Base-by-base conservation (phyloP, 2,329 filamentous ascomycete species). In the Clonostachys solani region DNA sequence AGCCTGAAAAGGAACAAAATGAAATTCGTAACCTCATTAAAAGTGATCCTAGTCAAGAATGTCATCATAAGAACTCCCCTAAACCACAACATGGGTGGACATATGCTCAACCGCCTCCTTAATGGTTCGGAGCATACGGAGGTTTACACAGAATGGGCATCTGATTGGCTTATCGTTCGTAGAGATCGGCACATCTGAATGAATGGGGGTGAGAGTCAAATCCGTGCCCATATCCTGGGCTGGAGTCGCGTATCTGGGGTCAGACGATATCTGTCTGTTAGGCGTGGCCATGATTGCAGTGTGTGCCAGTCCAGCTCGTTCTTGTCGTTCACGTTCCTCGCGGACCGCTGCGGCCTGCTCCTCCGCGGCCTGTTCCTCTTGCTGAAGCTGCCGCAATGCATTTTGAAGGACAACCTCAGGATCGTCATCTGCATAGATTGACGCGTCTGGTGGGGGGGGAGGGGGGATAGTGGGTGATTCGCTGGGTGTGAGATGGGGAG, bases 21-120 rank as follows among this genome's bases (percentile, higher is more conserved):
- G 23, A 29, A 10, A 29, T 29, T 29, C 23, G 23, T 29, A 8
- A 9, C 23, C 23, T 29, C 23, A 29, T 29, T 4, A 29, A 29
- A 29, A 29, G 8, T 10, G 23, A 29, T 29, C 23, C 23, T 9
- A 29, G 3, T 29, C 23, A 10, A 29, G 4, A 29, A 29, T 29
- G 23, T 8, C 23, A 29, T 29, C 8, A 29, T 29, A 6, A 29
- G 23, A 29, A 9, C n/a, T 40, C 17, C 9, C 18, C 58, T 60
- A 78, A 16, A 83, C 77, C 13, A 82, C 73, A 5, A 83, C 80
- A 50, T 83, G 80, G 3, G 78, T 81, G 12, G 78, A 79, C 70
- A 83, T 68, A 56, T 83, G 80, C 59, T 83, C 80, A 4, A 83
- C 78, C 5, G 80, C 77, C 58, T 83, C 80, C 60, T 80, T 82